Evolutionary conservation across 78 protist species (phyloP), one percentile per base, ranked within the genome.

Genomic region (Planoprotostelium fungivorum): DNA sequence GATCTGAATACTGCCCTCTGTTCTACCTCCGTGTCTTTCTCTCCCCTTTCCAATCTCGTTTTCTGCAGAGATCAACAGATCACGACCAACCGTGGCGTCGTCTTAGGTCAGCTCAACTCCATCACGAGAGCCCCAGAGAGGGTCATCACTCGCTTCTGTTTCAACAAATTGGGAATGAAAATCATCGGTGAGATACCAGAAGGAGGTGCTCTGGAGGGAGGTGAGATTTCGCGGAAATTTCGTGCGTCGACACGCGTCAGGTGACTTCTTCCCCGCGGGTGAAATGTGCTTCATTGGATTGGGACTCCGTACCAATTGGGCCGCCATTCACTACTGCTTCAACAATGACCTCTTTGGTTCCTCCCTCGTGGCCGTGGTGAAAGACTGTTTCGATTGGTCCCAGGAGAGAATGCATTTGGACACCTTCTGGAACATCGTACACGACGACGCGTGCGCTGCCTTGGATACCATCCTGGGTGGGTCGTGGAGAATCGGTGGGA

Each of bases 351-450:
- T 91, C 38, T 90, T 97, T 31, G 99, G 99, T 16, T 92, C 97
- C 0, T 31, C 34, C 31, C 37, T 95, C 5, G 95, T 97, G n/a
- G 97, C 97, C 29, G 96, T 97, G 0, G 98, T 97, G 84, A 93
- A 90, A 36, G 99, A 97, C 88, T 84, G 86, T 31, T 94, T 95
- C 87, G 99, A 97, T 63, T 51, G 89, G 51, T 86, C 88, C 88
- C 98, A 96, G 91, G 96, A 96, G 36, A 88, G 98, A 10, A 97
- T 97, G 99, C 99, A 97, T 92, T 87, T 97, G 28, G 99, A 97
- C 83, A 93, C 96, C 25, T 91, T 95, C 85, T 95, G 89, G 35
- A 95, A 96, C 83, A 95, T 96, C 25, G 90, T 94, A 38, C 84
- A 89, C 73, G 95, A 93, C 36, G 35, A 87, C 34, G 86, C 73